A percentile compares a stretch with the other conserved stretches of the same genome.
Conservation (phyloP, 345 rosid species). For the Clarkia xantiana region DNA sequence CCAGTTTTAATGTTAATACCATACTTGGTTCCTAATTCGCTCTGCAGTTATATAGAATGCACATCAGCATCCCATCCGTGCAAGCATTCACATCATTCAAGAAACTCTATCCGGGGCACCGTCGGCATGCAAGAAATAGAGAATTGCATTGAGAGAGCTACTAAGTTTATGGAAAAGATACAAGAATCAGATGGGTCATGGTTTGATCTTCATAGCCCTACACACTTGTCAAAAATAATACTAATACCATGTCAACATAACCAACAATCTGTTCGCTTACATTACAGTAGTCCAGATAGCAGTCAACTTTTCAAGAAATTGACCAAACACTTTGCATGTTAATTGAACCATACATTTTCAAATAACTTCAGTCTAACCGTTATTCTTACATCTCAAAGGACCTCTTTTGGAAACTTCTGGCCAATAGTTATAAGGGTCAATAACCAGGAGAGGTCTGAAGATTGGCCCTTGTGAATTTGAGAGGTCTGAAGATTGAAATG, state of each 20-base stretch:
- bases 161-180: constrained; percentile 45
- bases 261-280: too few relatives aligned
- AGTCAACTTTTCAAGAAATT: too few relatives aligned
- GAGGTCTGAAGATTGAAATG: too few relatives aligned
- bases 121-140: constrained; percentile 60
- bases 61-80: constrained; percentile 83
- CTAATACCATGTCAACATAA: too few relatives aligned
- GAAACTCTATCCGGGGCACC: constrained; percentile 62
- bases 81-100: constrained; percentile 70
- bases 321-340: too few relatives aligned
- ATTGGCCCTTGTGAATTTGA: too few relatives aligned
- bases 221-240: not conserved
- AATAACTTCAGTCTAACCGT: too few relatives aligned
- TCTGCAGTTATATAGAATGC: constrained; percentile 75
- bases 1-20: constrained; percentile 6
- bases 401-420: constrained; percentile 3
- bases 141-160: constrained; percentile 55
- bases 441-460: too few relatives aligned
- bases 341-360: too few relatives aligned
- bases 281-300: too few relatives aligned
- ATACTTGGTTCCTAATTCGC: constrained; percentile 6
- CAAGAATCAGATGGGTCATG: constrained; percentile 90
- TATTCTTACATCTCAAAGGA: too few relatives aligned
- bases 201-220: constrained; percentile 27
- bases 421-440: too few relatives aligned